Percentiles rank a stretch among this genome's conserved stretches.
These are phyloP conservation scores for Serendipita vermifera DNA, from an alignment of 768 basidiomycete species.

Conservation along the genomic window DNA sequence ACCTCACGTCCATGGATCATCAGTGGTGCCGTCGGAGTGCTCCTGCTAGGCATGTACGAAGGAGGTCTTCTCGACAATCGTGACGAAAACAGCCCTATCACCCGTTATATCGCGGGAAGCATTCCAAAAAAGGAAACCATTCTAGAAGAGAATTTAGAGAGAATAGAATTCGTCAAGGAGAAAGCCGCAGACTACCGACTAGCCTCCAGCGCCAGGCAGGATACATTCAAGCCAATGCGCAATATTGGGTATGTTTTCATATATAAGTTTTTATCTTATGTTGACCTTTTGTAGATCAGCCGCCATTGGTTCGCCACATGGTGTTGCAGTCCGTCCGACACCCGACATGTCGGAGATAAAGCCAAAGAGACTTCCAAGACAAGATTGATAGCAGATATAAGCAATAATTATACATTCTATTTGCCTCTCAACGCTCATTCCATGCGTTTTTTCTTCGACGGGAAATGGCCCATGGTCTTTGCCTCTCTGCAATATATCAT, in stretches of 20 bases:
- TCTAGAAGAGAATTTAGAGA: neutral
- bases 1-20: neutral
- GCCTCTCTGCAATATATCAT: neutral
- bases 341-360: constrained; percentile 4
- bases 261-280: neutral
- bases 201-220: neutral
- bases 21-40: neutral
- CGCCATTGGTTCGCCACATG: too few species aligned
- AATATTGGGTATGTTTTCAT: neutral
- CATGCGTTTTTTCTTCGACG: neutral
- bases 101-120: neutral
- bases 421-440: too few species aligned
- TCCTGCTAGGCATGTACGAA: neutral
- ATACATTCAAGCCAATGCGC: neutral
- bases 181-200: constrained; percentile 6
- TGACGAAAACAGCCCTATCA: neutral
- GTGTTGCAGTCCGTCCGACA: too few species aligned
- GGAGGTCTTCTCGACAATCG: neutral
- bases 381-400: neutral
- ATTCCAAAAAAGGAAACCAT: neutral
- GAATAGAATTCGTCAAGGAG: neutral
- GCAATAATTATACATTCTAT: too few species aligned
- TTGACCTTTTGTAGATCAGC: too few species aligned
- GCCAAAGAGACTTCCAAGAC: constrained; percentile 1
- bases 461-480: neutral